Evolutionary conservation across 306 rosid species (phyloP).

Genomic region (Vigna mungo): DNA sequence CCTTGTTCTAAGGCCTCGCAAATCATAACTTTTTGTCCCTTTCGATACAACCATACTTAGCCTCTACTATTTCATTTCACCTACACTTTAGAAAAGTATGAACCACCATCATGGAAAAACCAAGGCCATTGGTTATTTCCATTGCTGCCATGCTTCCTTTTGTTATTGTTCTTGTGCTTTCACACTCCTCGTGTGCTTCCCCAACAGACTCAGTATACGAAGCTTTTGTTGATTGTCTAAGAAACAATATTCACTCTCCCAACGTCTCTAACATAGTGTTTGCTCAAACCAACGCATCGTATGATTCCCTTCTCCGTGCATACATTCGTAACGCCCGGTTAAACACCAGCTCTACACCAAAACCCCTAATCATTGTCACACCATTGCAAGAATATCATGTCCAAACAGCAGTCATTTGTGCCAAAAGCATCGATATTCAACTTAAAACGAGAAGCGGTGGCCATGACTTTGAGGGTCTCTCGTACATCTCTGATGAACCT

Average conservation of each 20-base stretch:
- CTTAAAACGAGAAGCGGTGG: neutral
- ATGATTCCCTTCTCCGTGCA: neutral
- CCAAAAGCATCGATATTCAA: neutral
- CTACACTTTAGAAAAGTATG: neutral
- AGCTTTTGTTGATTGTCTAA: conserved; percentile 8
- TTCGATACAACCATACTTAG: neutral
- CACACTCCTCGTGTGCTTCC: neutral
- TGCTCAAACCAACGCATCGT: conserved; percentile 6
- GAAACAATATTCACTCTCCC: neutral
- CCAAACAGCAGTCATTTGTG: neutral
- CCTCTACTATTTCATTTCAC: neutral
- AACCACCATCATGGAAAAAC: neutral
- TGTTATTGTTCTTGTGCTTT: neutral
- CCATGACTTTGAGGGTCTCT: conserved; percentile 8
- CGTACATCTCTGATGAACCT: conserved; percentile 5
- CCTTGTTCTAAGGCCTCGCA: neutral
- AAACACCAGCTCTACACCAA: neutral
- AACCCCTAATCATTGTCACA: neutral
- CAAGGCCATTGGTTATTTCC: neutral
- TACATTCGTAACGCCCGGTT: conserved; percentile 16
- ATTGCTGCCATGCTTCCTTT: neutral
- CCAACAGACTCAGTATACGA: neutral
- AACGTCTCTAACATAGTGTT: neutral
- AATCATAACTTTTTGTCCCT: neutral
- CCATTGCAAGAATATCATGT: neutral